Percentiles rank a stretch among this genome's conserved stretches.
Evolutionary conservation across 2,329 filamentous ascomycete species (phyloP).

Genomic region (Xylaria sp.): DNA sequence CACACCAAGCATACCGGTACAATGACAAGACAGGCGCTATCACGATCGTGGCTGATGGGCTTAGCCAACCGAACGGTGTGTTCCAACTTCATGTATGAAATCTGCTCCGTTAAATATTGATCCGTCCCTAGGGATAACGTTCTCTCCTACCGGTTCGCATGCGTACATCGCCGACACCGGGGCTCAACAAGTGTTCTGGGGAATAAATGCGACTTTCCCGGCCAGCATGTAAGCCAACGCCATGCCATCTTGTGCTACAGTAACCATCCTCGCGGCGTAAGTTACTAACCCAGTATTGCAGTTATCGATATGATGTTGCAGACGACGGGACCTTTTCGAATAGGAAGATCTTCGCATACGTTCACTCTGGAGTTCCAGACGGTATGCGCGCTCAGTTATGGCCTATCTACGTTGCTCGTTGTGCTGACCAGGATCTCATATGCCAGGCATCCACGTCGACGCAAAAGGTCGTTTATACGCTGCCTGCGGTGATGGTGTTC

Average conservation of each 20-base stretch:
- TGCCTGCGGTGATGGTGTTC: conserved; percentile 62
- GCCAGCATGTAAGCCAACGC: conserved; percentile 60
- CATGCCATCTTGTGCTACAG: too few relatives aligned
- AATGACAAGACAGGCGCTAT: conserved; percentile 62
- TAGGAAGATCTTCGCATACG: conserved; percentile 67
- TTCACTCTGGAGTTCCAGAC: conserved; percentile 66
- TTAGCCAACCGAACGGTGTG: conserved; percentile 64
- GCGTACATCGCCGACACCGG: conserved; percentile 70
- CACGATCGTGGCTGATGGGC: conserved; percentile 67
- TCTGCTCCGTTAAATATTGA: not conserved
- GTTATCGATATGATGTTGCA: conserved; percentile 59
- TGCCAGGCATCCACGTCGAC: conserved; percentile 66
- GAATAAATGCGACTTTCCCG: conserved; percentile 55
- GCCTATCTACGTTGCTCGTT: conserved; percentile 17
- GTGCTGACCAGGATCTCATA: conserved; percentile 47
- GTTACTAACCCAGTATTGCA: conserved; percentile 39
- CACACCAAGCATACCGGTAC: conserved; percentile 69
- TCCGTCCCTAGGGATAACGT: conserved; percentile 59
- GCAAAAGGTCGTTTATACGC: conserved; percentile 65
- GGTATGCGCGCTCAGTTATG: conserved; percentile 53
- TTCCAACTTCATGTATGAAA: not conserved
- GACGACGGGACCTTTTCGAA: conserved; percentile 60
- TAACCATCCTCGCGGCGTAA: not conserved
- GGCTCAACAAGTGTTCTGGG: conserved; percentile 57
- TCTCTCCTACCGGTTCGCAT: conserved; percentile 63